phyloP scores from a whole-genome alignment of 1,284 basidiomycete species.

The Ceratobasidium sp. region DNA sequence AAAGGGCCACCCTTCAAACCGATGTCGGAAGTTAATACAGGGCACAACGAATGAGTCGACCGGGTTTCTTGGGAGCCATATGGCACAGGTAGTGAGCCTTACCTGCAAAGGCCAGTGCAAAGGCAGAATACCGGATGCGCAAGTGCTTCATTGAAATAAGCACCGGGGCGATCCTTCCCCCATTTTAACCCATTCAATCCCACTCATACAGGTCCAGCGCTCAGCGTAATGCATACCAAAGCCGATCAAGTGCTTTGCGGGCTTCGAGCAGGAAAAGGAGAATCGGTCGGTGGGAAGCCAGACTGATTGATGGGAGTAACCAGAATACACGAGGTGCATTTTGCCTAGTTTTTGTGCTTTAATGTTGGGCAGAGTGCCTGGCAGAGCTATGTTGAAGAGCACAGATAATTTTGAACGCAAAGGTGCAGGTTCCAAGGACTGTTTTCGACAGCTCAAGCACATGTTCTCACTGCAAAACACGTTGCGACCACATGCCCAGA shows the following conservation, averaged over 20 bases:
- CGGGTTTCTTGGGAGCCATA: not conserved
- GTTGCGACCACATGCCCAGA: not conserved
- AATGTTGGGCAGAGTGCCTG: not conserved
- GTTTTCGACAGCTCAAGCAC: not conserved
- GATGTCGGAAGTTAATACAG: not conserved
- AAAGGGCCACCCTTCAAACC: not conserved
- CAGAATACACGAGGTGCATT: not conserved
- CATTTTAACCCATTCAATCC: too few relatives aligned
- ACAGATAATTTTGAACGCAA: not conserved
- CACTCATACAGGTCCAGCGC: not conserved
- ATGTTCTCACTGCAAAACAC: not conserved
- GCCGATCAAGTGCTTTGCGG: not conserved
- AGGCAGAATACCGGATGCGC: not conserved
- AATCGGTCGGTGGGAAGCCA: not conserved
- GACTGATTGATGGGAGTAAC: constrained; percentile 1
- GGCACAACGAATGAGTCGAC: not conserved
- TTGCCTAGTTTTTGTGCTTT: constrained; percentile 3
- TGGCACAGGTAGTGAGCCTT: not conserved
- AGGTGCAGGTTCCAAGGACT: not conserved
- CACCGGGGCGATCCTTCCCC: too few relatives aligned
- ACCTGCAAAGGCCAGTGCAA: not conserved
- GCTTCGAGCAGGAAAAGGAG: not conserved
- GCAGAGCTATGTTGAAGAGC: not conserved
- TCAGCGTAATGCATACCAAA: not conserved
- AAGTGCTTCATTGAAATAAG: too few relatives aligned